Conservation (phyloP, 305 asterid species). For the Fraxinus latifolia region DNA sequence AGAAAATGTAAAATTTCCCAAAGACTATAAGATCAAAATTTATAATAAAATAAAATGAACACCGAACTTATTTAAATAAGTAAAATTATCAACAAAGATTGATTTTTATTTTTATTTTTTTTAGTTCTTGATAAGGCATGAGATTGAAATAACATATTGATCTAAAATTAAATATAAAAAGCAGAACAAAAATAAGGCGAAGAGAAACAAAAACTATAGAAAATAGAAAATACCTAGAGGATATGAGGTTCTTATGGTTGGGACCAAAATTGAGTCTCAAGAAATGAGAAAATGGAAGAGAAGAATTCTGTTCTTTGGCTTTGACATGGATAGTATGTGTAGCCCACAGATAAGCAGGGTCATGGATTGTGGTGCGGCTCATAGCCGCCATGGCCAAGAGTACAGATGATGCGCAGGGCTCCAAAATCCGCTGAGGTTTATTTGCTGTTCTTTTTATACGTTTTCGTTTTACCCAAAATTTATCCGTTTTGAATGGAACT, state of each 20-base stretch:
- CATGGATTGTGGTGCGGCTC: neutral
- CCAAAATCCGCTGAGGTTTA: neutral
- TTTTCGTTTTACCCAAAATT: neutral
- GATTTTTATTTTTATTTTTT: neutral
- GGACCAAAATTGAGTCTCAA: constrained; percentile 30
- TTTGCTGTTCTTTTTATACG: neutral
- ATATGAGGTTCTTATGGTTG: constrained; percentile 20
- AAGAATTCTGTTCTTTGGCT: constrained; percentile 21
- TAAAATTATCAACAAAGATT: neutral
- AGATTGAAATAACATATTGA: neutral
- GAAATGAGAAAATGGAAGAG: constrained; percentile 22
- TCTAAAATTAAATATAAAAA: constrained; percentile 4
- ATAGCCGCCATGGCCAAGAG: neutral
- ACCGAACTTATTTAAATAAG: neutral
- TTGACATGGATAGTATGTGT: constrained; percentile 17
- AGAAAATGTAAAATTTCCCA: constrained; percentile 21
- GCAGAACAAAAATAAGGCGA: constrained; percentile 11
- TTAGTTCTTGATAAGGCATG: neutral
- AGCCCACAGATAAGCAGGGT: constrained; percentile 20
- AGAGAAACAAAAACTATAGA: neutral
- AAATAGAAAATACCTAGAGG: constrained; percentile 28
- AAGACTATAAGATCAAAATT: neutral
- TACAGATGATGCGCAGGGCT: neutral
- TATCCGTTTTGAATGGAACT: neutral
- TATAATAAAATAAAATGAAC: neutral